A percentile compares a stretch with the other conserved stretches of the same genome.
Conservation (phyloP, 2,329 filamentous ascomycete species). For the Beauveria caledonica region DNA sequence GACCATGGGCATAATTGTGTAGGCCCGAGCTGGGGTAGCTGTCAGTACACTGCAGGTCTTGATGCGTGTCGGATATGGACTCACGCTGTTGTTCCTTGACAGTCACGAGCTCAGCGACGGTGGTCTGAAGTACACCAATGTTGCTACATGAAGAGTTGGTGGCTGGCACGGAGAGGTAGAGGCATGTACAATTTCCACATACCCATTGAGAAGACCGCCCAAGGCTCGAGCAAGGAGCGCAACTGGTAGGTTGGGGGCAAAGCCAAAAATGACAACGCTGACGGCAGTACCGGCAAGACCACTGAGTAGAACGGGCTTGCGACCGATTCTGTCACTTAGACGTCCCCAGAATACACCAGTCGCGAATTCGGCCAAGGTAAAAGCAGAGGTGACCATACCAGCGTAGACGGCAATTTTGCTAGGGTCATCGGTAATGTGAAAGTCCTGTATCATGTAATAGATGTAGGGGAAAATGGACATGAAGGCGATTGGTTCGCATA, state of each 20-base stretch:
- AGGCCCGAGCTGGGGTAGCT: slow-evolving; percentile 62
- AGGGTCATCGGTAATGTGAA: slow-evolving; percentile 71
- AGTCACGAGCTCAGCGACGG: slow-evolving; percentile 86
- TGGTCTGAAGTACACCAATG: slow-evolving; percentile 91
- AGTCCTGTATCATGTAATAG: slow-evolving; percentile 94
- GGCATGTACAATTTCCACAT: slow-evolving; percentile 26
- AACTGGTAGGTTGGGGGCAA: slow-evolving; percentile 71
- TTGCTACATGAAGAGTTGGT: slow-evolving; percentile 47
- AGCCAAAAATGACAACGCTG: slow-evolving; percentile 89
- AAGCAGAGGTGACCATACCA: slow-evolving; percentile 92
- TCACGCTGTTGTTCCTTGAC: slow-evolving; percentile 86
- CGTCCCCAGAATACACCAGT: slow-evolving; percentile 90
- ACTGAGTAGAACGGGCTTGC: slow-evolving; percentile 84
- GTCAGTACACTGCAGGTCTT: slow-evolving; percentile 18
- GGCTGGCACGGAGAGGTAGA: background rate
- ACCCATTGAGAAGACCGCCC: slow-evolving; percentile 89
- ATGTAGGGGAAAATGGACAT: slow-evolving; percentile 99
- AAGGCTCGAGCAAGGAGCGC: slow-evolving; percentile 82
- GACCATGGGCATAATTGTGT: slow-evolving; percentile 95
- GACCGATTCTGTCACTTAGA: slow-evolving; percentile 82
- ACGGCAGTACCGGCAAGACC: slow-evolving; percentile 86
- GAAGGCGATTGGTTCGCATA: slow-evolving; percentile 98
- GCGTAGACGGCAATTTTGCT: slow-evolving; percentile 84
- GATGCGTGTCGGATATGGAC: slow-evolving; percentile 23
- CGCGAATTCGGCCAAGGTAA: slow-evolving; percentile 91